Conservation (phyloP, 106 monocot species). For the Dendrobium catenatum region DNA sequence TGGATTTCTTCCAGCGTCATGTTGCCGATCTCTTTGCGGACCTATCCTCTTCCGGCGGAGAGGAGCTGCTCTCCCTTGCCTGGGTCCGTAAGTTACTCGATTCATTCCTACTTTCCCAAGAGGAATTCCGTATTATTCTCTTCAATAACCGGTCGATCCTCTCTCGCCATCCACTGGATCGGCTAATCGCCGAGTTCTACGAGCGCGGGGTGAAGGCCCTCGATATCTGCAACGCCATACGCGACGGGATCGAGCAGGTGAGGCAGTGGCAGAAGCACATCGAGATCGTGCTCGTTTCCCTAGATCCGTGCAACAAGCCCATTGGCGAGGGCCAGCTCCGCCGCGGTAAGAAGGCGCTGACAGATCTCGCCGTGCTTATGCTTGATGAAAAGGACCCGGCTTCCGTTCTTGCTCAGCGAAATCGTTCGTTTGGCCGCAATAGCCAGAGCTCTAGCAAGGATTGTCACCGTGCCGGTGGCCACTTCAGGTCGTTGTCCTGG, state of each 20-base stretch:
- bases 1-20: constrained; percentile 46
- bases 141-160: constrained; percentile 9
- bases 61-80: constrained; percentile 27
- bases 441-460: not conserved
- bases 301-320: constrained; percentile 4
- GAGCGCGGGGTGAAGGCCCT: constrained; percentile 60
- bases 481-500: constrained; percentile 39
- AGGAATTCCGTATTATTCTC: constrained; percentile 50
- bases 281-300: constrained; percentile 30
- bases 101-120: constrained; percentile 41
- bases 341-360: constrained; percentile 71
- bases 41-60: constrained; percentile 21
- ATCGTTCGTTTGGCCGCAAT: constrained; percentile 66
- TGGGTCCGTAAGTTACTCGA: constrained; percentile 22
- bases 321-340: constrained; percentile 63
- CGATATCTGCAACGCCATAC: constrained; percentile 65
- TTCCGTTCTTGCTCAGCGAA: constrained; percentile 33
- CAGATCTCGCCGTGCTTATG: constrained; percentile 56
- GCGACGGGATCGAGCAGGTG: constrained; percentile 41
- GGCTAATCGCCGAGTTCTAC: constrained; percentile 46
- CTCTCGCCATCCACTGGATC: constrained; percentile 34
- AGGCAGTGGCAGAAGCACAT: constrained; percentile 46
- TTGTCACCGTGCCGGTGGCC: constrained; percentile 14
- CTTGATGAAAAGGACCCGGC: constrained; percentile 37
- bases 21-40: constrained; percentile 51